Conservation (phyloP, 768 basidiomycete species). For the Naematelia encephala region DNA sequence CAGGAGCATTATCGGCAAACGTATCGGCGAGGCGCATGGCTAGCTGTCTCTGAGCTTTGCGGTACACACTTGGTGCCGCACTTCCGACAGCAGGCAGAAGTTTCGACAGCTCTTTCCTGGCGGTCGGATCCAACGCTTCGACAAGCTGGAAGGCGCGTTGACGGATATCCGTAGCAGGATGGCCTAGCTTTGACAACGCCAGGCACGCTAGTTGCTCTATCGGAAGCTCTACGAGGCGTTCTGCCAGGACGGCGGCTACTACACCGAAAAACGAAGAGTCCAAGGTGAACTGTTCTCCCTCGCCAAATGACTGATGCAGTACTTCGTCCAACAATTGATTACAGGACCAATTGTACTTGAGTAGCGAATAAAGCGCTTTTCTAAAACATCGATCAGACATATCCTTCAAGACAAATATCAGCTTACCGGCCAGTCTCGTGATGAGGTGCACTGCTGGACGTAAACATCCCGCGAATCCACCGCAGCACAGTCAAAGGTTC, state of each 20-base stretch:
- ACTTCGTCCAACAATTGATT: slow-evolving; percentile 62
- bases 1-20: slow-evolving; percentile 61
- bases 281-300: slow-evolving; percentile 50
- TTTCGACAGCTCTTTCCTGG: slow-evolving; percentile 63
- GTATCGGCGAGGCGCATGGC: slow-evolving; percentile 75
- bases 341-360: slow-evolving; percentile 61
- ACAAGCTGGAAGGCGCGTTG: slow-evolving; percentile 69
- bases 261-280: slow-evolving; percentile 67
- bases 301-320: slow-evolving; percentile 64
- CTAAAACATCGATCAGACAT: slow-evolving; percentile 54
- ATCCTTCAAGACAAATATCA: neutral
- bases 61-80: slow-evolving; percentile 69
- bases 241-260: slow-evolving; percentile 66
- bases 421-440: slow-evolving; percentile 36
- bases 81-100: slow-evolving; percentile 73
- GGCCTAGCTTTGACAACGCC: slow-evolving; percentile 78
- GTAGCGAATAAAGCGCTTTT: slow-evolving; percentile 69
- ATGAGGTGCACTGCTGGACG: slow-evolving; percentile 24
- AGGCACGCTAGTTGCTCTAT: slow-evolving; percentile 74
- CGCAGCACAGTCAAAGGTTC: slow-evolving; percentile 44
- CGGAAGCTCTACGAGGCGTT: slow-evolving; percentile 59
- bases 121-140: slow-evolving; percentile 18
- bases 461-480: slow-evolving; percentile 50
- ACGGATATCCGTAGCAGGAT: slow-evolving; percentile 63
- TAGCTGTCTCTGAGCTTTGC: slow-evolving; percentile 72